Evolutionary conservation across 2,329 filamentous ascomycete species (phyloP), one percentile per base, ranked within the genome.

Genomic region (Pyricularia sp.): DNA sequence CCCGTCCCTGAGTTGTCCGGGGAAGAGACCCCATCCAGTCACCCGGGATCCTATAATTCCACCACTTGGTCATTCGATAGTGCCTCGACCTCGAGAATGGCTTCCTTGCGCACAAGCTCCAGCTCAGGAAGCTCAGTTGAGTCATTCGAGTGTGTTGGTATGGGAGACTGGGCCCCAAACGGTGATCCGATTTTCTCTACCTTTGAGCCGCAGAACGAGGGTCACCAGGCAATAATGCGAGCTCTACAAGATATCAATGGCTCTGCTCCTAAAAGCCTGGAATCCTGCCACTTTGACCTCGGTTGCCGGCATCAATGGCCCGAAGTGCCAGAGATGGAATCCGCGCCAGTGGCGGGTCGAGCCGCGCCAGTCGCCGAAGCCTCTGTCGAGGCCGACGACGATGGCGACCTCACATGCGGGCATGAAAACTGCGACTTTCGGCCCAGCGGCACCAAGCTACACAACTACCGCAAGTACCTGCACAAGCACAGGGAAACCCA

Each of bases 401-500:
- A 55, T 55, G 20, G 17, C 20, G 7, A n/a, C 11, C 42, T 55
- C 42, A 55, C 20, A 20, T 55, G 42, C 42, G 42, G 20, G 42
- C 42, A 55, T n/a, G 42, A 20, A 55, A n/a, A 55, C 42, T 77
- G 75, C 68, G 71, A 74, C 31, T 77, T 75, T 75, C 75, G 74
- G 66, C 75, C 75, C 0, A 71, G 73, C 4, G 75, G 75, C 3
- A 75, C 75, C 2, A 71, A 74, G 14, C 23, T 20, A 14, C 73
- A 75, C 64, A 77, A 77, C 66, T 68, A 75, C 6, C 73, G 73
- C 26, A 75, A 74, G 12, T 77, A 77, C 64, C 71, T 76, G 4
- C 74, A 75, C n/a, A 77, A 77, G 55, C 75, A 77, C 70, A 76
- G 74, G 55, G 75, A 77, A 42, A 75, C 74, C 10, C 75, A 77